Conservation (phyloP, 2,329 filamentous ascomycete species). For the Akanthomyces uredinophilus region DNA sequence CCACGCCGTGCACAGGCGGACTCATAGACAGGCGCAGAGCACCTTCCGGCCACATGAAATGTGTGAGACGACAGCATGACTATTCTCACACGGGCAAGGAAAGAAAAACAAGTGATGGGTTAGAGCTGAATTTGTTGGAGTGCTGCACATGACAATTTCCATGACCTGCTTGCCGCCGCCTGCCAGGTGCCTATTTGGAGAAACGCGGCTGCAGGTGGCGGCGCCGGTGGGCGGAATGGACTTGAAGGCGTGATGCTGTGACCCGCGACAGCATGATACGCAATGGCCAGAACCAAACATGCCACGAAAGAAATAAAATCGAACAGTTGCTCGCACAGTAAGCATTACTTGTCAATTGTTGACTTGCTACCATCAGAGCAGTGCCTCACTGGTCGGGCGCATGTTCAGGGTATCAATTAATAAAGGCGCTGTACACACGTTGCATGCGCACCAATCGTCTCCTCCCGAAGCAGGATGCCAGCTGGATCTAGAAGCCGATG, state of each 20-base stretch:
- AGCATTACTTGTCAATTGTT: too few relatives aligned
- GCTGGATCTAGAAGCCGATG: background rate
- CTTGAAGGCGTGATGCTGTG: background rate
- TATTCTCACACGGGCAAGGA: background rate
- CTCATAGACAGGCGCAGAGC: background rate
- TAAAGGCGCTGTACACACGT: background rate
- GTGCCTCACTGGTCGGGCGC: background rate
- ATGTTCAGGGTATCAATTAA: background rate
- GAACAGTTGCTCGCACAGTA: too few relatives aligned
- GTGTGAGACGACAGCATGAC: background rate
- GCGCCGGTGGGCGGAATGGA: background rate
- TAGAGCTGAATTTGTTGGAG: background rate
- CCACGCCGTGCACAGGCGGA: too few relatives aligned
- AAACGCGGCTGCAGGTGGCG: background rate
- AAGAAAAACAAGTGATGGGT: background rate
- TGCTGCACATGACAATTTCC: background rate
- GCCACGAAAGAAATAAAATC: background rate
- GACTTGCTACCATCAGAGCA: background rate
- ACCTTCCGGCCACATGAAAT: background rate
- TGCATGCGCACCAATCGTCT: background rate
- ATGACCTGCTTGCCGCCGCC: background rate
- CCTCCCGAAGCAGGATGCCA: background rate
- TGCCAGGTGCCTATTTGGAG: background rate
- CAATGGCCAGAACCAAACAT: background rate
- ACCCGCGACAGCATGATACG: background rate